Evolutionary conservation across 352 stramenopile genomes (phyloP), one percentile per base, ranked within the genome.

Genomic region (Globisporangium barbulae): DNA sequence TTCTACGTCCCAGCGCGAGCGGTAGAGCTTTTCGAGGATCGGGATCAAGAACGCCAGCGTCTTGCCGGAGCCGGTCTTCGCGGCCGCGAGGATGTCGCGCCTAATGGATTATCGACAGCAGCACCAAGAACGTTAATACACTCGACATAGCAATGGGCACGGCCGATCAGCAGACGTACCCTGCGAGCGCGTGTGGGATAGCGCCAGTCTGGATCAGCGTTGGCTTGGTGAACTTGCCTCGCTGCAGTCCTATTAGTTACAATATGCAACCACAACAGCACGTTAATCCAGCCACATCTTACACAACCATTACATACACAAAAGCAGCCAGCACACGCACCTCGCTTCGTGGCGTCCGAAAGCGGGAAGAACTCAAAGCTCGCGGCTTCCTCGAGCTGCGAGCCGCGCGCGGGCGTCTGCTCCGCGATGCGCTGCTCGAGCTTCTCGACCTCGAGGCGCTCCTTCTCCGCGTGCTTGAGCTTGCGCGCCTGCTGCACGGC

Each of bases 61-160:
- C 74, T 99, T 98, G 21, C 95, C 94, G 5, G 83, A 97, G 10
- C 95, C 95, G 0, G 94, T 98, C 72, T 97, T 97, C 48, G 93
- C 94, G 1, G 91, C 91, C 5, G 85, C 93, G 4, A 98, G 78
- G 56, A 98, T 91, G 65, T 98, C 94, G 28, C 91, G 88, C 0
- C 88, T 69, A 48, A 28, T n/a, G 8, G 3, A 28, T 10, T 69
- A 31, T 10, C 1, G 39, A 13, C 0, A 55, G 7, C 7, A 12
- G 25, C 25, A 54, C 0, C 49, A 55, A 25, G 19, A 12, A 13
- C 25, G 39, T 19, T 19, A 39, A 47, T 30, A n/a, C 35, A 4
- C 15, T 13, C 5, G 33, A 3, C 41, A 15, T 12, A 17, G 10
- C 39, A 52, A 33, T 53, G 17, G 4, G 15, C n/a, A 1, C 17